Evolutionary conservation across 2,329 filamentous ascomycete species (phyloP).

Genomic region (Alternaria ethzedia): DNA sequence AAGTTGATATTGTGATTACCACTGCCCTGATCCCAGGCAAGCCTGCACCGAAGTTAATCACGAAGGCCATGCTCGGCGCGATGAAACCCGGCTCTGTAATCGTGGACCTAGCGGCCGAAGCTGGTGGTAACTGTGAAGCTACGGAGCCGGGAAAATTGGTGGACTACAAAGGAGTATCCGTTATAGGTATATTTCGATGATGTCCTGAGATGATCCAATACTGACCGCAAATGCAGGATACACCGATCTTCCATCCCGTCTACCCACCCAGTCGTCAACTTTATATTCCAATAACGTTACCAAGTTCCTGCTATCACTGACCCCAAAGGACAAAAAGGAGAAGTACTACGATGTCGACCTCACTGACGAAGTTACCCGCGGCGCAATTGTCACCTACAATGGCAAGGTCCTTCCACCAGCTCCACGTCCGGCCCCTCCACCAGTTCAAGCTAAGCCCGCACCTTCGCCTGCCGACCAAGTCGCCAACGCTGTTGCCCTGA

Average conservation of each 20-base stretch:
- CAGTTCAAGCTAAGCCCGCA: conserved; percentile 57
- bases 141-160: conserved; percentile 75
- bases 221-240: conserved; percentile 59
- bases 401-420: conserved; percentile 78
- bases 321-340: conserved; percentile 76
- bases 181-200: conserved; percentile 68
- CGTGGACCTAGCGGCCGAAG: conserved; percentile 86
- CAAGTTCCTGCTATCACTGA: conserved; percentile 83
- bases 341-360: conserved; percentile 82
- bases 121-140: conserved; percentile 85
- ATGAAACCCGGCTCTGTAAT: conserved; percentile 92
- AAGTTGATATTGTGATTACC: conserved; percentile 92
- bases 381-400: conserved; percentile 80
- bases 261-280: conserved; percentile 88
- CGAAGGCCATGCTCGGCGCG: conserved; percentile 76
- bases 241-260: conserved; percentile 83
- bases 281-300: conserved; percentile 94
- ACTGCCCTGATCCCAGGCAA: conserved; percentile 89
- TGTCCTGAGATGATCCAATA: conserved; percentile 40
- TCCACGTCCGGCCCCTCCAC: conserved; percentile 69
- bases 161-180: conserved; percentile 77
- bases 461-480: conserved; percentile 48
- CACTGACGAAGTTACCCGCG: conserved; percentile 83
- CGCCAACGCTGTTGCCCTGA: conserved; percentile 69
- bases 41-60: conserved; percentile 83